Percentiles rank a stretch among this genome's conserved stretches.
Conservation (phyloP, 352 stramenopile species). For the Phytopythium aichiense region DNA sequence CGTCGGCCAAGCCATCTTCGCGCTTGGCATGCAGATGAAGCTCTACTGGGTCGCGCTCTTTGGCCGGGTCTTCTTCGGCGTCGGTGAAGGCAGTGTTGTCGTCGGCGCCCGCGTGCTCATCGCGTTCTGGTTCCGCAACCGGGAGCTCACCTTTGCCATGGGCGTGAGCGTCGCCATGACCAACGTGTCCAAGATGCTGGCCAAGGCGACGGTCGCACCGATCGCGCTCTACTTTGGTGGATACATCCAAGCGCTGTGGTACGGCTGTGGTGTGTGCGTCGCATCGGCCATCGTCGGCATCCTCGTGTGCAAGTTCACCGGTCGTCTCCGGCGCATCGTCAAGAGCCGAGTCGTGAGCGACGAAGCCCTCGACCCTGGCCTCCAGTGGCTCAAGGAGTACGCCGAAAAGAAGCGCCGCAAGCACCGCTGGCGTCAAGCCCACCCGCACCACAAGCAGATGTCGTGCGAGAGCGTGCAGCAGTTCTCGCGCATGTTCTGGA, state of each 20-base stretch:
- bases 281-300: conserved; percentile 46
- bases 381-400: conserved; percentile 71
- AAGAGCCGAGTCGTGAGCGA: conserved; percentile 52
- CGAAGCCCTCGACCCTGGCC: conserved; percentile 45
- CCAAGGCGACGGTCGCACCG: conserved; percentile 83
- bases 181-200: conserved; percentile 91
- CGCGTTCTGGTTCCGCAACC: conserved; percentile 77
- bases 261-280: conserved; percentile 58
- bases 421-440: conserved; percentile 29
- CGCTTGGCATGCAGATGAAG: conserved; percentile 64
- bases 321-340: conserved; percentile 56
- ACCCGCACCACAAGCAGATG: conserved; percentile 30
- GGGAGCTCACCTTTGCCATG: conserved; percentile 87
- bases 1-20: conserved; percentile 75
- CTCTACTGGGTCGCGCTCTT: conserved; percentile 79
- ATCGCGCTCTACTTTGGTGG: conserved; percentile 81
- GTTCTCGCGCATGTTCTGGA: conserved; percentile 87
- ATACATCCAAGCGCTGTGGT: conserved; percentile 86
- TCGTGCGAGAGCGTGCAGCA: conserved; percentile 62
- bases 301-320: conserved; percentile 58
- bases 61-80: conserved; percentile 77
- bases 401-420: conserved; percentile 60
- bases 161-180: conserved; percentile 85
- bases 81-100: conserved; percentile 77
- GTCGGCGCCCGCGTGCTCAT: conserved; percentile 80